Evolutionary conservation across 2,329 filamentous ascomycete species (phyloP).

Genomic region (Zymoseptoria pseudotritici): DNA sequence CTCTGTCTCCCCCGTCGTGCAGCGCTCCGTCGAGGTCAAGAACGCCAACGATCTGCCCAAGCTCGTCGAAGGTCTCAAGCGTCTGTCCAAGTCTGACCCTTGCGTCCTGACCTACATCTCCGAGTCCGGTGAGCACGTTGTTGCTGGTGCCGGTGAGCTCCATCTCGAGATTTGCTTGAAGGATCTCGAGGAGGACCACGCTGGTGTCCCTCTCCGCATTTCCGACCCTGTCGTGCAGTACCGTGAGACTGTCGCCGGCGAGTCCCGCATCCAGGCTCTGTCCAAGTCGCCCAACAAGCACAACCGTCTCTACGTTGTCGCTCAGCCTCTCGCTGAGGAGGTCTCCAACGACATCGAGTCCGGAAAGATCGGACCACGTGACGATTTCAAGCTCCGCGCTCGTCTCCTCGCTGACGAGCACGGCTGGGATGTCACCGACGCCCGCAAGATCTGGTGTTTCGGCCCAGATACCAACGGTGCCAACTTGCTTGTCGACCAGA

Average conservation of each 20-base stretch:
- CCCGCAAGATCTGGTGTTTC: conserved; percentile 99
- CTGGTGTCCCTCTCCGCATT: conserved; percentile 93
- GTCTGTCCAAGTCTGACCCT: conserved; percentile 99
- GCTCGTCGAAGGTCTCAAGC: conserved; percentile 99
- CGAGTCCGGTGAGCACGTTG: conserved; percentile 95
- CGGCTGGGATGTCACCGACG: conserved; percentile 99
- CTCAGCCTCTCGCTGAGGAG: conserved; percentile 86
- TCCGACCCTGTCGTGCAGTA: conserved; percentile 98
- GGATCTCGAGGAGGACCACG: conserved; percentile 99
- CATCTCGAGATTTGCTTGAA: conserved; percentile 99
- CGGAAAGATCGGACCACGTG: conserved; percentile 88
- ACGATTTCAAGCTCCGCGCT: conserved; percentile 98
- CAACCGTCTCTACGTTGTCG: conserved; percentile 98
- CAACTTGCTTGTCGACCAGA: conserved; percentile 99
- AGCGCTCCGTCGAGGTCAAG: conserved; percentile 98
- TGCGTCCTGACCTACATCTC: conserved; percentile 87
- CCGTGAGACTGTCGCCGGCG: conserved; percentile 84
- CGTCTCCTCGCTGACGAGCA: conserved; percentile 92
- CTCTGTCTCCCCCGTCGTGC: conserved; percentile 98
- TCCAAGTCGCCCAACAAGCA: conserved; percentile 99
- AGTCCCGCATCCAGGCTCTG: conserved; percentile 90
- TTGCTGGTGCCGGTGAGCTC: conserved; percentile 97
- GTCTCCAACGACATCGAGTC: conserved; percentile 81
- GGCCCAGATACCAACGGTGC: conserved; percentile 94
- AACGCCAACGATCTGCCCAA: conserved; percentile 99